Conservation (phyloP, 2,329 filamentous ascomycete species). For the Aspergillus sp. region DNA sequence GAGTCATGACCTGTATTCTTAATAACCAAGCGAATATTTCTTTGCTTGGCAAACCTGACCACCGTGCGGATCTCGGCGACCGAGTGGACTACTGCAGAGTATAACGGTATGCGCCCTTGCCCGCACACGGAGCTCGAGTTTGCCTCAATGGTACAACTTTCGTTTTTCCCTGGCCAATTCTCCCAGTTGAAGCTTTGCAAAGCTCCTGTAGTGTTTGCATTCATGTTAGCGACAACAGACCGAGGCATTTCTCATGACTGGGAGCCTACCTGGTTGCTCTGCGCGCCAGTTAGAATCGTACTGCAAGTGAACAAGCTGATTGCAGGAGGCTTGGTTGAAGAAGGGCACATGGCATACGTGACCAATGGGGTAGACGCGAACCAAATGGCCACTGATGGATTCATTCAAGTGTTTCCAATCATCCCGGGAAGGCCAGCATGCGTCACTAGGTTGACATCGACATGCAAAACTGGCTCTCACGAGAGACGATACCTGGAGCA, state of each 20-base stretch:
- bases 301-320: neutral
- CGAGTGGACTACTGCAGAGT: conserved; percentile 37
- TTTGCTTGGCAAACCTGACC: conserved; percentile 37
- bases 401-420: conserved; percentile 42
- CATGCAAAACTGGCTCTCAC: conserved; percentile 8
- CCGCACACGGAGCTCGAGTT: conserved; percentile 26
- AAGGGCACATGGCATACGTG: conserved; percentile 31
- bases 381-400: conserved; percentile 39
- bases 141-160: conserved; percentile 40
- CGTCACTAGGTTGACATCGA: conserved; percentile 31
- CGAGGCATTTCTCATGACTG: neutral
- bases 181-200: conserved; percentile 45
- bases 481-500: neutral
- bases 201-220: conserved; percentile 17
- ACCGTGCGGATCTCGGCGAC: conserved; percentile 39
- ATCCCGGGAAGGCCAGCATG: conserved; percentile 41
- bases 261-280: conserved; percentile 30
- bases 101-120: conserved; percentile 41
- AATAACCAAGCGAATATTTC: conserved; percentile 18
- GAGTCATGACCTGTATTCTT: conserved; percentile 23
- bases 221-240: neutral
- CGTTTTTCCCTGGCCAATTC: conserved; percentile 37
- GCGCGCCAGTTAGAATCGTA: conserved; percentile 39
- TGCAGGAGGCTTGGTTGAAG: conserved; percentile 20
- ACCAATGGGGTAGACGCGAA: conserved; percentile 36